Conservation (phyloP, 805 yeast genomes). For the Komagataella pseudopastoris region DNA sequence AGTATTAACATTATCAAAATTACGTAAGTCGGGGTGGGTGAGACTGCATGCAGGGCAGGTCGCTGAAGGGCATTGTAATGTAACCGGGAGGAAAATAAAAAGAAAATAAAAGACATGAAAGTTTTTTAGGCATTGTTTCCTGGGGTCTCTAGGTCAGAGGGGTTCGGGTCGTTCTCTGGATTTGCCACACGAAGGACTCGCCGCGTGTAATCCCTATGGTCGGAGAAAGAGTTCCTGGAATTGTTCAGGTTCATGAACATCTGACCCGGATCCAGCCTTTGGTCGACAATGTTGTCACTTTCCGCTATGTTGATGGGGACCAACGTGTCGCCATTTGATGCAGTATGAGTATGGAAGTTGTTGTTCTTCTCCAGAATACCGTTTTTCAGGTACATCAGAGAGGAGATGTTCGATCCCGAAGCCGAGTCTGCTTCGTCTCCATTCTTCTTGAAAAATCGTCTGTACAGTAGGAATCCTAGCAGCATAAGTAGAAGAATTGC, state of each 20-base stretch:
- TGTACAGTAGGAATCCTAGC: constrained; percentile 22
- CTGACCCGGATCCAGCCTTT: constrained; percentile 43
- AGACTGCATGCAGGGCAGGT: background rate
- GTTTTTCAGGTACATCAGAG: background rate
- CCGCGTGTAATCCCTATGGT: constrained; percentile 44
- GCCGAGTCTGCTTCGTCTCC: background rate
- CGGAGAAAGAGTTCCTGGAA: constrained; percentile 33
- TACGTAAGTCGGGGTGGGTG: background rate
- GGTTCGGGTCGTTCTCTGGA: constrained; percentile 6
- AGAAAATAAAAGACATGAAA: background rate
- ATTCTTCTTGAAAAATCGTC: background rate
- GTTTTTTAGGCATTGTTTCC: background rate
- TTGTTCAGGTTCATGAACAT: constrained; percentile 32
- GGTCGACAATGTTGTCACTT: constrained; percentile 26
- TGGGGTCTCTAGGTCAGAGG: background rate
- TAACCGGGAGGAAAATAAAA: background rate
- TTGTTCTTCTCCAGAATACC: background rate
- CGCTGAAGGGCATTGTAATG: background rate
- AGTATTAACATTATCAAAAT: background rate
- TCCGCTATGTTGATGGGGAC: constrained; percentile 9
- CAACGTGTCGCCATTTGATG: constrained; percentile 7
- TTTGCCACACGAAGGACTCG: constrained; percentile 44
- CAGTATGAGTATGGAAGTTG: background rate
- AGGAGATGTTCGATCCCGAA: background rate
- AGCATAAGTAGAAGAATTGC: constrained; percentile 28